Percentiles rank a stretch among this genome's conserved stretches.
phyloP scores from a whole-genome alignment of 495 filamentous ascomycete species.

The Neurospora sp. region DNA sequence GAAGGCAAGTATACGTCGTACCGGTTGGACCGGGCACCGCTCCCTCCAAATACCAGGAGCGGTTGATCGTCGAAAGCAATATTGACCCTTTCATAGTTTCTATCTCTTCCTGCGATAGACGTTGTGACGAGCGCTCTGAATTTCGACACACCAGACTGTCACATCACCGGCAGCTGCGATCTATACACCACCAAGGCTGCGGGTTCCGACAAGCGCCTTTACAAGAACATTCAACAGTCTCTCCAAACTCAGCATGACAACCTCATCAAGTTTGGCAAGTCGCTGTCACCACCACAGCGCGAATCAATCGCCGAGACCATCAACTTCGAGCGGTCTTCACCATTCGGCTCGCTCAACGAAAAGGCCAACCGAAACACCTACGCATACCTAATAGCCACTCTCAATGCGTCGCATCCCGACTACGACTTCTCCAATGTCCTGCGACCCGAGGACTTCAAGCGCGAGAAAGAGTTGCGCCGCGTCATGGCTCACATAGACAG shows the following conservation, averaged over 20 bases:
- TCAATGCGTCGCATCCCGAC: slow-evolving; percentile 95
- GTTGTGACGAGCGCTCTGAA: slow-evolving; percentile 81
- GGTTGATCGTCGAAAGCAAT: background rate
- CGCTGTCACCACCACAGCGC: slow-evolving; percentile 66
- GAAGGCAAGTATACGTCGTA: slow-evolving; percentile 21
- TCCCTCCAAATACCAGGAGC: background rate
- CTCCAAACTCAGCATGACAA: slow-evolving; percentile 86
- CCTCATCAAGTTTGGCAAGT: slow-evolving; percentile 68
- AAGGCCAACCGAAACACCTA: slow-evolving; percentile 82
- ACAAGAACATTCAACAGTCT: slow-evolving; percentile 83
- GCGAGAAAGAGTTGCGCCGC: slow-evolving; percentile 59
- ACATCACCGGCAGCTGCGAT: slow-evolving; percentile 85
- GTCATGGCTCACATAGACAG: slow-evolving; percentile 81
- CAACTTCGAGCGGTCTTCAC: slow-evolving; percentile 73
- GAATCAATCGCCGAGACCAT: slow-evolving; percentile 45
- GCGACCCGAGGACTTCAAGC: slow-evolving; percentile 76
- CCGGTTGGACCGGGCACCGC: background rate
- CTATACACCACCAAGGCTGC: slow-evolving; percentile 96
- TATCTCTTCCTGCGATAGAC: slow-evolving; percentile 83
- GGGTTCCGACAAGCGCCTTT: slow-evolving; percentile 88
- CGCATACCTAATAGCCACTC: slow-evolving; percentile 89
- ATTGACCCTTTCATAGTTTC: slow-evolving; percentile 49
- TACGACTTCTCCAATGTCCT: slow-evolving; percentile 94
- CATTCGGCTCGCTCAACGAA: slow-evolving; percentile 83
- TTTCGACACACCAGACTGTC: slow-evolving; percentile 85